These are phyloP conservation scores for Phytophthora pinifolia DNA, from an alignment of 352 stramenopile species.

Conservation along the genomic window DNA sequence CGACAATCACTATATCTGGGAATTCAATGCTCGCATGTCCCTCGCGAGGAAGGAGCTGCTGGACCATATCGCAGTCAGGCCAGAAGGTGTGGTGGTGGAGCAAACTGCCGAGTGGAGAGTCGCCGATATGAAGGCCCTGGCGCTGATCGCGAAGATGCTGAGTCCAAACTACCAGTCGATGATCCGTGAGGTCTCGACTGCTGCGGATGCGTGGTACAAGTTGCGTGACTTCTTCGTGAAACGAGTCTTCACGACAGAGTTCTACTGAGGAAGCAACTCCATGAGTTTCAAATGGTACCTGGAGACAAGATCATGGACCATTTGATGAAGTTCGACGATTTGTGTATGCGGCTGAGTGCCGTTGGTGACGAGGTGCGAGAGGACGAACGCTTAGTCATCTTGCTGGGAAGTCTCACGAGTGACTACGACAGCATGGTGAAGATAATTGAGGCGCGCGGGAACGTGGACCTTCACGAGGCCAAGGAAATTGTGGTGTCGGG, in stretches of 20 bases:
- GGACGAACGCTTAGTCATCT: slow-evolving; percentile 12
- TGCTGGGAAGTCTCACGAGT: slow-evolving; percentile 13
- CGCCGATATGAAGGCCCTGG: slow-evolving; percentile 14
- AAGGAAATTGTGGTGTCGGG: too few species aligned
- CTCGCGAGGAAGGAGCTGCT: slow-evolving; percentile 15
- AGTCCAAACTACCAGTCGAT: slow-evolving; percentile 11
- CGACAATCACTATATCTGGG: background rate
- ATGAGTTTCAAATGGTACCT: slow-evolving; percentile 10
- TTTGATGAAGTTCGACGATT: slow-evolving; percentile 21
- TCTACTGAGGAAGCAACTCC: too few species aligned
- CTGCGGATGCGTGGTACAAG: slow-evolving; percentile 15
- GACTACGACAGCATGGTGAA: slow-evolving; percentile 28
- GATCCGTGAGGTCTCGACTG: slow-evolving; percentile 7
- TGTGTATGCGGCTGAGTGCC: slow-evolving; percentile 10
- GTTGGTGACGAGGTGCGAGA: slow-evolving; percentile 13
- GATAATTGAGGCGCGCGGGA: slow-evolving; percentile 26
- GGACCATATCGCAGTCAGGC: slow-evolving; percentile 10
- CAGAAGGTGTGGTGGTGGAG: slow-evolving; percentile 4
- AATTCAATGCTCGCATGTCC: slow-evolving; percentile 23
- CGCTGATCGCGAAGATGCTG: slow-evolving; percentile 3
- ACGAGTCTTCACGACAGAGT: slow-evolving; percentile 14
- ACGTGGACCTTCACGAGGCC: too few species aligned
- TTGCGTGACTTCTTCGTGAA: slow-evolving; percentile 26
- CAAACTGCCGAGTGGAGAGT: slow-evolving; percentile 12
- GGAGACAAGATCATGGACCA: slow-evolving; percentile 21